phyloP scores from a whole-genome alignment of 1,284 basidiomycete genomes.

The Kwoniella shivajii region DNA sequence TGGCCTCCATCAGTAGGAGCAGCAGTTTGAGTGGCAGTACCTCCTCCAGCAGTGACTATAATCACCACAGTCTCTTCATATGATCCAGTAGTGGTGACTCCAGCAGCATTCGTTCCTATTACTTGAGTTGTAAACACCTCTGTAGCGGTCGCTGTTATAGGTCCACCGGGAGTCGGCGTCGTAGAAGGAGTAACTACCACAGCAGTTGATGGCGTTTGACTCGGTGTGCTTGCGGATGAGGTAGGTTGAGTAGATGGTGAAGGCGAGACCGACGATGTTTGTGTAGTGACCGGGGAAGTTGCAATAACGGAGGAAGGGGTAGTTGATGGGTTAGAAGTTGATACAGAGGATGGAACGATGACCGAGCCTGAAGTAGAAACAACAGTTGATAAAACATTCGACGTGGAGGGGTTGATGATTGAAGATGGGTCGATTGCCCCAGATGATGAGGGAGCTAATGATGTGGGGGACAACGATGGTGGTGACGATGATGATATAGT shows the following conservation, averaged over 20 bases:
- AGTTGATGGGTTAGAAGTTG: neutral
- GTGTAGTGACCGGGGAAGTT: neutral
- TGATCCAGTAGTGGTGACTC: slow-evolving; percentile 12
- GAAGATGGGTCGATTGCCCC: neutral
- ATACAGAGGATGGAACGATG: neutral
- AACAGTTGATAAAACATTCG: neutral
- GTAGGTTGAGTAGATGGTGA: neutral
- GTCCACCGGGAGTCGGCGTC: slow-evolving; percentile 8
- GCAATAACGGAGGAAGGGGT: neutral
- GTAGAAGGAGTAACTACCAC: neutral
- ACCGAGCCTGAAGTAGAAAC: neutral
- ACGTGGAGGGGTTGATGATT: neutral
- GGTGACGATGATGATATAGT: neutral
- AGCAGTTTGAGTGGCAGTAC: slow-evolving; percentile 8
- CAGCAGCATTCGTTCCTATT: slow-evolving; percentile 13
- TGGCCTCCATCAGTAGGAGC: slow-evolving; percentile 6
- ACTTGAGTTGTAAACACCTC: slow-evolving; percentile 10
- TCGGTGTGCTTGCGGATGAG: neutral
- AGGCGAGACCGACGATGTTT: neutral
- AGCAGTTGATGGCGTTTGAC: neutral
- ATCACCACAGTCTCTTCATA: slow-evolving; percentile 20
- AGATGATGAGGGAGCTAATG: neutral
- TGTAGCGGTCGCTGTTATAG: slow-evolving; percentile 22
- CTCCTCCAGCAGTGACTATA: slow-evolving; percentile 19
- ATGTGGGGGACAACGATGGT: neutral